Percentiles rank a stretch among this genome's conserved stretches.
Conservation (phyloP, 2,329 filamentous ascomycete genomes). For the Ceratocystis ficicola region DNA sequence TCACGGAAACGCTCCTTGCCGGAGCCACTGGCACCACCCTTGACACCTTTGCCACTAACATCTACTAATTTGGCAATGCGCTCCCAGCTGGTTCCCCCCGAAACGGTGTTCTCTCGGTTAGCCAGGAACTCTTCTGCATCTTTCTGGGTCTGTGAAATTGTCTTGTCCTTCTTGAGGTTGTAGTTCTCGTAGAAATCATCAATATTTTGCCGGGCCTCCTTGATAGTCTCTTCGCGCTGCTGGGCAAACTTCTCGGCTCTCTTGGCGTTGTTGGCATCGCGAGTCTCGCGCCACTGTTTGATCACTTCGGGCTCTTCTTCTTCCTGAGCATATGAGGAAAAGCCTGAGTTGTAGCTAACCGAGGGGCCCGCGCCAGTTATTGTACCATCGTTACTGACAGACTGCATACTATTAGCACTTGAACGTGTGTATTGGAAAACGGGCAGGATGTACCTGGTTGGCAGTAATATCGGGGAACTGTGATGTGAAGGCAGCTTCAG, state of each 20-base stretch:
- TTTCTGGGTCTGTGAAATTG: slow-evolving; percentile 70
- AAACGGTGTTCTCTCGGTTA: slow-evolving; percentile 80
- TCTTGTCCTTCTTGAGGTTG: slow-evolving; percentile 95
- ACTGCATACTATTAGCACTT: slow-evolving; percentile 34
- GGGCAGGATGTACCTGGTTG: slow-evolving; percentile 51
- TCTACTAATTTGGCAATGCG: slow-evolving; percentile 97
- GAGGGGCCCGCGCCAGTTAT: slow-evolving; percentile 57
- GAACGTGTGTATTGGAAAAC: neutral
- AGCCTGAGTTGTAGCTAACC: slow-evolving; percentile 50
- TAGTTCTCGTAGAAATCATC: slow-evolving; percentile 99
- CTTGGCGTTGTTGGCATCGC: slow-evolving; percentile 70
- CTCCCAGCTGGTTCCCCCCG: slow-evolving; percentile 96
- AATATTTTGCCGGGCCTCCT: slow-evolving; percentile 84
- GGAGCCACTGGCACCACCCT: slow-evolving; percentile 75
- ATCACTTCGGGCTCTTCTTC: slow-evolving; percentile 85
- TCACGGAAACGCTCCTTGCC: slow-evolving; percentile 96
- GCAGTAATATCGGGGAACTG: slow-evolving; percentile 72
- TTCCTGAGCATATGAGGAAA: slow-evolving; percentile 40
- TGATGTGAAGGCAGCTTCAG: slow-evolving; percentile 48
- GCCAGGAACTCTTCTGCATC: slow-evolving; percentile 89
- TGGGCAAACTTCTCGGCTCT: slow-evolving; percentile 71
- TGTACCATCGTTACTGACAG: slow-evolving; percentile 60
- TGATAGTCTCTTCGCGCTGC: slow-evolving; percentile 74
- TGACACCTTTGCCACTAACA: slow-evolving; percentile 80
- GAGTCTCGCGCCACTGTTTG: slow-evolving; percentile 81